phyloP scores from a whole-genome alignment of 768 basidiomycete species.

The Exidia glandulosa region DNA sequence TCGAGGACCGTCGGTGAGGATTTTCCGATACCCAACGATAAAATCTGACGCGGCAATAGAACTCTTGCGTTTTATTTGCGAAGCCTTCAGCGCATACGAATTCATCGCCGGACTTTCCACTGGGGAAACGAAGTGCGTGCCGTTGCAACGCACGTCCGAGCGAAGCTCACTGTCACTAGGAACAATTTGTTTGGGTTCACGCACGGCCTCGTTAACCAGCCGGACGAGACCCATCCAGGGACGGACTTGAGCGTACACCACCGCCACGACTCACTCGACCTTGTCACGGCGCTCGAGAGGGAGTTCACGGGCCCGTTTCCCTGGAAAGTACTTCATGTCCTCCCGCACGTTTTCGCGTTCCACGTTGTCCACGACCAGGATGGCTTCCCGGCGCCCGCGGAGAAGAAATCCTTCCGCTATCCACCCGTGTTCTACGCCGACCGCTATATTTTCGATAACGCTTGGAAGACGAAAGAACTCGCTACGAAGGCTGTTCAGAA shows the following conservation, averaged over 20 bases:
- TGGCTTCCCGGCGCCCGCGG: constrained; percentile 11
- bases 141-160: too few species aligned
- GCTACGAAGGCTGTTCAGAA: not conserved
- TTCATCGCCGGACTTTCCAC: too few species aligned
- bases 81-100: too few species aligned
- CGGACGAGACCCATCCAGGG: not conserved
- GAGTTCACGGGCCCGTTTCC: constrained; percentile 18
- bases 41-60: too few species aligned
- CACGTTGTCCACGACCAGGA: constrained; percentile 25
- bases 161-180: not conserved
- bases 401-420: constrained; percentile 37
- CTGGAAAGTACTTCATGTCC: constrained; percentile 50
- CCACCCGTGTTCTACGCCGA: constrained; percentile 63
- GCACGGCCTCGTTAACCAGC: not conserved
- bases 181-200: not conserved
- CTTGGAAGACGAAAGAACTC: constrained; percentile 7
- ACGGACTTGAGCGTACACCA: not conserved
- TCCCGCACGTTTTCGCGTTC: constrained; percentile 53
- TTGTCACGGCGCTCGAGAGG: constrained; percentile 25
- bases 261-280: constrained; percentile 16
- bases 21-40: too few species aligned
- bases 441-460: constrained; percentile 52
- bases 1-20: too few species aligned
- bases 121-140: too few species aligned
- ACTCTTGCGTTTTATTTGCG: too few species aligned